Percentiles rank a stretch among this genome's conserved stretches.
Evolutionary conservation across 2,329 filamentous ascomycete genomes (phyloP).

Genomic region (Lasiodiplodia theobromae): DNA sequence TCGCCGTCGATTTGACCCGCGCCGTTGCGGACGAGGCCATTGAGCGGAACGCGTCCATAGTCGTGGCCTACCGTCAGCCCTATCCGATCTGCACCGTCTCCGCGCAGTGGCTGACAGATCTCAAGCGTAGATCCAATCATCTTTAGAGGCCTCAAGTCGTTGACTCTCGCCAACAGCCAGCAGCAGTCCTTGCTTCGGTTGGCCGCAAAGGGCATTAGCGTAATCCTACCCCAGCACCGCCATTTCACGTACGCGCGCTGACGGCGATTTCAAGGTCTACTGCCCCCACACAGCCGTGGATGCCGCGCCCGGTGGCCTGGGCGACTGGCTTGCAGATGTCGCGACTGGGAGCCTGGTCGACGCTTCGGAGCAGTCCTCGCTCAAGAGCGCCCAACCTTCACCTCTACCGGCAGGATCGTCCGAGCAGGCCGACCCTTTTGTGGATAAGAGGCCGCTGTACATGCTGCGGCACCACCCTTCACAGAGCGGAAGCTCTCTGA

Average conservation of each 20-base stretch:
- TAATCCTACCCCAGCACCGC: slow-evolving; percentile 29
- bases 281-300: slow-evolving; percentile 95
- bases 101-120: slow-evolving; percentile 35
- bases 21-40: slow-evolving; percentile 92
- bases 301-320: slow-evolving; percentile 82
- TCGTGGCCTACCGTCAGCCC: slow-evolving; percentile 84
- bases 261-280: slow-evolving; percentile 66
- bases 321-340: slow-evolving; percentile 92
- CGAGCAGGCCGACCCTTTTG: slow-evolving; percentile 33
- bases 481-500: slow-evolving; percentile 39
- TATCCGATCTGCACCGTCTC: background rate
- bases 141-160: slow-evolving; percentile 87
- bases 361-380: slow-evolving; percentile 32
- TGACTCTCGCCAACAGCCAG: slow-evolving; percentile 84
- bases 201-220: slow-evolving; percentile 85
- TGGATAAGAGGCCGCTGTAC: slow-evolving; percentile 39
- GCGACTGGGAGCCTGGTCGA: slow-evolving; percentile 65
- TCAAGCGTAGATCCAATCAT: slow-evolving; percentile 83
- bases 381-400: slow-evolving; percentile 11
- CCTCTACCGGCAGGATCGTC: slow-evolving; percentile 5
- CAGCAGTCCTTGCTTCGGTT: slow-evolving; percentile 84
- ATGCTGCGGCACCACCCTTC: slow-evolving; percentile 58
- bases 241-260: background rate
- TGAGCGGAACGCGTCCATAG: slow-evolving; percentile 73
- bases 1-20: slow-evolving; percentile 90